Conservation (phyloP, 2,329 filamentous ascomycete genomes). For the Cladosporium austrohemisphaericum region DNA sequence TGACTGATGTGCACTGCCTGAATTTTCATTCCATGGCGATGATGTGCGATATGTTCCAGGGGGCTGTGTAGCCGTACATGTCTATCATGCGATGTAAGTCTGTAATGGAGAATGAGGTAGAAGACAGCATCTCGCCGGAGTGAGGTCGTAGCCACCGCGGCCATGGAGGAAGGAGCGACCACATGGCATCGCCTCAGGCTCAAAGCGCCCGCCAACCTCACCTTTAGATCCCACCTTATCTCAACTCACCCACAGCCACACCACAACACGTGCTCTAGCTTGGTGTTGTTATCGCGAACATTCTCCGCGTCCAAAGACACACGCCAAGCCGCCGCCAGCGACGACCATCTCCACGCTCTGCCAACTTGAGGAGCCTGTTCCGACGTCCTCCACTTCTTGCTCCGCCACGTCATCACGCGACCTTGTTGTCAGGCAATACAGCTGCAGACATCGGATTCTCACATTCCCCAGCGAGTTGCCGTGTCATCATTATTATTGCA, state of each 20-base stretch:
- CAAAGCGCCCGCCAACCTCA: too few species aligned
- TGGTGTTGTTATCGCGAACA: conserved; percentile 14
- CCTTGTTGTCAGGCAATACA: conserved; percentile 44
- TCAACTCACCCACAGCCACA: too few species aligned
- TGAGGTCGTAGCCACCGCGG: too few species aligned
- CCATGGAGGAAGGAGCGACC: neutral
- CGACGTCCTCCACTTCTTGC: conserved; percentile 5
- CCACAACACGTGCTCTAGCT: conserved; percentile 7
- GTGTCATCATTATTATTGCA: too few species aligned
- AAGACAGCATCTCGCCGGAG: neutral
- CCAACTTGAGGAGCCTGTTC: conserved; percentile 2
- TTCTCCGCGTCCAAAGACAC: neutral
- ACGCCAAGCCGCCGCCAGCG: conserved; percentile 7
- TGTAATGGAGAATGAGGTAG: too few species aligned
- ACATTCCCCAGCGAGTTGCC: neutral
- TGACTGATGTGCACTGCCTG: too few species aligned
- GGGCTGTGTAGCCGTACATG: too few species aligned
- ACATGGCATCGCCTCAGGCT: too few species aligned
- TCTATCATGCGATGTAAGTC: too few species aligned
- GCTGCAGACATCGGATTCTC: conserved; percentile 47
- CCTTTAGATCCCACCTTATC: too few species aligned
- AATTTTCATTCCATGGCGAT: too few species aligned
- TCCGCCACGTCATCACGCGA: conserved; percentile 6
- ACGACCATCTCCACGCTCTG: neutral
- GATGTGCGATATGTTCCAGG: too few species aligned